Evolutionary conservation across 768 basidiomycete genomes (phyloP).

Genomic region (Dioszegia aurantiaca): DNA sequence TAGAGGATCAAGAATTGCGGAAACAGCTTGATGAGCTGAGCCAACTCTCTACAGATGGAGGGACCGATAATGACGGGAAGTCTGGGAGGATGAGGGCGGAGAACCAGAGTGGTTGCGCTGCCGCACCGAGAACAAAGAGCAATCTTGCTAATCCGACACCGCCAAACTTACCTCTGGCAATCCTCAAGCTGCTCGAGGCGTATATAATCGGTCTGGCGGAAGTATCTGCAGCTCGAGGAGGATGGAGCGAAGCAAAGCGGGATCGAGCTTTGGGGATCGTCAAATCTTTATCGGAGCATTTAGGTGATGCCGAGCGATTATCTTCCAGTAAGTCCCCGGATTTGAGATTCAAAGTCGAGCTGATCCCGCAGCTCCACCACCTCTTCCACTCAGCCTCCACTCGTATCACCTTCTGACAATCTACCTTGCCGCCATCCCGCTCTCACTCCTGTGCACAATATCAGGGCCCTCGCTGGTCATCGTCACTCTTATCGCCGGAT

Average conservation of each 20-base stretch:
- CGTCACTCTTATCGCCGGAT: constrained; percentile 46
- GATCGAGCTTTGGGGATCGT: constrained; percentile 42
- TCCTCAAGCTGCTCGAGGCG: constrained; percentile 45
- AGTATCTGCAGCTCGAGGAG: constrained; percentile 23
- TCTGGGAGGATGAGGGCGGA: not conserved
- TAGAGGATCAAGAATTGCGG: constrained; percentile 30
- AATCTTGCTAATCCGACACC: constrained; percentile 42
- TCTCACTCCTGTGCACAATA: constrained; percentile 41
- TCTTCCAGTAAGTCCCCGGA: constrained; percentile 35
- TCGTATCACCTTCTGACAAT: constrained; percentile 45
- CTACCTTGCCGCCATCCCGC: constrained; percentile 48
- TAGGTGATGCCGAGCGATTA: constrained; percentile 47
- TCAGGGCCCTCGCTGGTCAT: constrained; percentile 32
- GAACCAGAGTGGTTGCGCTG: not conserved
- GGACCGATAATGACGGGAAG: constrained; percentile 13
- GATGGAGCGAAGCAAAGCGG: constrained; percentile 45
- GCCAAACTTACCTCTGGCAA: constrained; percentile 43
- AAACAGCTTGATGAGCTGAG: constrained; percentile 42
- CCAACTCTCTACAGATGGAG: constrained; percentile 8
- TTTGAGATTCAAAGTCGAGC: not conserved
- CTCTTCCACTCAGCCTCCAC: constrained; percentile 48
- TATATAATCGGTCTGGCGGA: constrained; percentile 44
- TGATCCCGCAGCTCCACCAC: constrained; percentile 41
- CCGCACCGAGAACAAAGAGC: constrained; percentile 21
- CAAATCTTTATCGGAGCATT: constrained; percentile 31